Evolutionary conservation across 75 land plant genomes (phyloP), one percentile per base, ranked within the genome.

Genomic region (Isoetes taiwanensis): DNA sequence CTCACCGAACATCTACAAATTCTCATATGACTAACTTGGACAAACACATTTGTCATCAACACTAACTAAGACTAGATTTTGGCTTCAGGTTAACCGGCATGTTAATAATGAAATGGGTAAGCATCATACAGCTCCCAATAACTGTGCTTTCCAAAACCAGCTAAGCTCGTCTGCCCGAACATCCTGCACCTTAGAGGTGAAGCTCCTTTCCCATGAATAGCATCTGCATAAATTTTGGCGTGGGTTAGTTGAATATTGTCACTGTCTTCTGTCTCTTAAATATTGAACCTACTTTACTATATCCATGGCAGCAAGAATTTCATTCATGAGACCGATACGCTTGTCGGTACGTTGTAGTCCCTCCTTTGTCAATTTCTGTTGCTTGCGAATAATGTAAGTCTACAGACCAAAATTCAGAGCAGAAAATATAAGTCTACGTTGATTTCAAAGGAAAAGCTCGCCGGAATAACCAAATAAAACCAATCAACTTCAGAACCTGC

Each of bases 121-220:
- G n/a, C n/a, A n/a, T n/a, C 77, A 30, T 84, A 87, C 94, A 69
- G 95, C 78, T 61, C 63, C 76, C 28, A 91, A 74, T 12, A 91
- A 57, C 38, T 79, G 82, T 52, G 95, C 80, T 58, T 75, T 91
- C 16, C 85, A 66, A 50, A 83, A 87, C 97, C 97, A 91, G 33
- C 83, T 76, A 24, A 91, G 74, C 50, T 91, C 97, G 63, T 87
- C 95, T 60, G 72, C 41, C 14, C 97, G 64, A 56, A 81, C 67
- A 34, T 19, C 53, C 60, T 73, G 80, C 29, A 91, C 97, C 60
- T 87, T 91, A 2, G 71, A 41, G n/a, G 69, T 72, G 57, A 91
- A 87, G 62, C 97, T 91, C 8, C 54, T 63, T 53, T 91, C 97
- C 97, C 97, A 91, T 52, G 89, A 88, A 70, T 86, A 91, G 67